Conservation (phyloP, 805 yeast genomes). For the Candida pini region DNA sequence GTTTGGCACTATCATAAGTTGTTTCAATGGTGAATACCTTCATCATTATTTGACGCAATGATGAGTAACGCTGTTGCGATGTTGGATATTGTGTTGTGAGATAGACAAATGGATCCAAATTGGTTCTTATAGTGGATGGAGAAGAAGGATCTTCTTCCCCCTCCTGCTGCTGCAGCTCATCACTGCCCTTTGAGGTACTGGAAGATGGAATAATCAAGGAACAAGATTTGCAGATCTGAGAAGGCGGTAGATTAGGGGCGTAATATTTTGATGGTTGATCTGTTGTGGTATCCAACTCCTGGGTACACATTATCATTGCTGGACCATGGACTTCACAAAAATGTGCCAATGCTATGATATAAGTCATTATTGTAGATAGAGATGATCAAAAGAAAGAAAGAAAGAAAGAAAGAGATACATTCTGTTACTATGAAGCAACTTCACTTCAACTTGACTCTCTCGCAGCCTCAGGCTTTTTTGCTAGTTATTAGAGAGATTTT, state of each 20-base stretch:
- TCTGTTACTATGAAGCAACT: too few relatives aligned
- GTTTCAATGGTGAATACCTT: slow-evolving; percentile 65
- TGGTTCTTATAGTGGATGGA: slow-evolving; percentile 26
- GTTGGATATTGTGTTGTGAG: slow-evolving; percentile 61
- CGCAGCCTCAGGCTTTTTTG: too few relatives aligned
- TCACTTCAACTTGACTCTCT: too few relatives aligned
- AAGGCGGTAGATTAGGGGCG: slow-evolving; percentile 32
- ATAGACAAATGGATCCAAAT: slow-evolving; percentile 24
- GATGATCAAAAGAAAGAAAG: too few relatives aligned
- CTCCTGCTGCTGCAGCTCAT: too few relatives aligned
- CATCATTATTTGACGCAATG: slow-evolving; percentile 55
- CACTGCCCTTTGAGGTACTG: slow-evolving; percentile 4
- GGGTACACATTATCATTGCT: slow-evolving; percentile 58
- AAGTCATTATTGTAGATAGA: slow-evolving; percentile 32
- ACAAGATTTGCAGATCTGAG: slow-evolving; percentile 53
- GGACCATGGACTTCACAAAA: slow-evolving; percentile 82
- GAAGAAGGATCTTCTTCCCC: not conserved
- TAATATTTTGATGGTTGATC: slow-evolving; percentile 27
- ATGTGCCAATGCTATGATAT: slow-evolving; percentile 56
- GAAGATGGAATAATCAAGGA: slow-evolving; percentile 43
- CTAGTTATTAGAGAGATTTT: too few relatives aligned
- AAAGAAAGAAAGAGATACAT: too few relatives aligned
- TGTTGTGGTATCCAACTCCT: slow-evolving; percentile 25
- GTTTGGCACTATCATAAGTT: slow-evolving; percentile 50
- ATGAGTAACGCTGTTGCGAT: slow-evolving; percentile 42